Evolutionary conservation across 2,329 filamentous ascomycete genomes (phyloP), one percentile per base, ranked within the genome.

Genomic region (Hirsutella thompsonii): DNA sequence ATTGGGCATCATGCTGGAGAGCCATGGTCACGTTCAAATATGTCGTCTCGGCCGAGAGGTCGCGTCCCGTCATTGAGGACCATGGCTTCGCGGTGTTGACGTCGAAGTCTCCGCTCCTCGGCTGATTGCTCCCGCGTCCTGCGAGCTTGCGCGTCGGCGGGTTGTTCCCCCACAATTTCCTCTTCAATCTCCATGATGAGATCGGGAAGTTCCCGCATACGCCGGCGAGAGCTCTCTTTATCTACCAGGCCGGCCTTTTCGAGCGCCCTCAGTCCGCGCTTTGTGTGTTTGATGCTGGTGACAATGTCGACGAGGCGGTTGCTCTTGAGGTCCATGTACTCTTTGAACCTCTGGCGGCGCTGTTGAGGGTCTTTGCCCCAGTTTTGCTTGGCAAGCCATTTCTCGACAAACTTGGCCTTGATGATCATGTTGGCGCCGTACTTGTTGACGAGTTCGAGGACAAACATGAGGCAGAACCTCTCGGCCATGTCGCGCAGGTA

Each of bases 61-160:
- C 81, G 72, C 19, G 76, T 85, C n/a, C 85, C 84, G 53, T 94
- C 87, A 52, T 88, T 90, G 42, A 94, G 67, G 18, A 95, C 88
- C 75, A 95, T 89, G 4, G 87, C 88, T 63, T 94, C 87, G 49
- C 88, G 73, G 54, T 90, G 74, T 38, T 85, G 73, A 48, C 88
- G 73, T 44, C 87, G 69, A 45, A 89, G 67, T 40, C 81, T 74
- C 52, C 84, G 79, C 57, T 90, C 84, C 54, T 79, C 79, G 6
- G 62, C 67, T 44, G 68, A 77, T 55, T 76, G 72, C 43, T 76
- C 72, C 44, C 68, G 51, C 2, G 58, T 54, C 29, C 62, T 52
- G 26, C 58, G 51, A 5, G 50, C 43, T 19, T 56, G 56, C 30
- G 47, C 49, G 23, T 58, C 58, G 3, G 46, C 41, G 8, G 47